A percentile compares a stretch with the other conserved stretches of the same genome.
These are phyloP conservation scores for Heliosperma pusillum DNA, from an alignment of 148 eudicot species.

Conservation along the genomic window DNA sequence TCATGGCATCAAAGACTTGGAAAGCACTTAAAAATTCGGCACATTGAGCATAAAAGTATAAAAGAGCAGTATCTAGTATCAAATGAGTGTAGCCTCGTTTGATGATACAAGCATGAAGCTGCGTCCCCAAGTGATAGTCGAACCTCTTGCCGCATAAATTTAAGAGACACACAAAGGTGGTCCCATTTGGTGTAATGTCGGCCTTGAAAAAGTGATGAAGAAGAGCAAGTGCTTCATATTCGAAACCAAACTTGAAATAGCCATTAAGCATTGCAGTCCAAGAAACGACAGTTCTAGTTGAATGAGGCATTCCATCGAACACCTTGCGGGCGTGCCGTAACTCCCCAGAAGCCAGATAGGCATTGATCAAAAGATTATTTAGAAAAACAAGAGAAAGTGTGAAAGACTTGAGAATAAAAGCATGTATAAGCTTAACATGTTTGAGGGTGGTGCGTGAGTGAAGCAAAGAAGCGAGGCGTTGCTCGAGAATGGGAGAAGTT, in stretches of 20 bases:
- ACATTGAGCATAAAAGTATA: constrained; percentile 62
- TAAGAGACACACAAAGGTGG: constrained; percentile 60
- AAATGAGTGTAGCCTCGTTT: constrained; percentile 46
- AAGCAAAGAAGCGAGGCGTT: constrained; percentile 33
- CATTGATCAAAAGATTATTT: constrained; percentile 56
- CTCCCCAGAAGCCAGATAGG: constrained; percentile 39
- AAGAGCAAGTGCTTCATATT: constrained; percentile 48
- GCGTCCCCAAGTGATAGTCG: constrained; percentile 59
- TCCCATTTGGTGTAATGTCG: constrained; percentile 43
- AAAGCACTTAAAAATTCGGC: constrained; percentile 55
- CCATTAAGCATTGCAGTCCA: constrained; percentile 88
- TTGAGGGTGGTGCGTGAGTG: constrained; percentile 36
- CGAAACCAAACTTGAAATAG: constrained; percentile 49
- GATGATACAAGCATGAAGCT: constrained; percentile 59
- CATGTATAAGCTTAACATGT: constrained; percentile 46
- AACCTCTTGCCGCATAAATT: constrained; percentile 56
- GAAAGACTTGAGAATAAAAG: constrained; percentile 38
- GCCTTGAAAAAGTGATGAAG: constrained; percentile 38
- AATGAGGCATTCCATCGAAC: constrained; percentile 61
- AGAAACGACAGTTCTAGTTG: constrained; percentile 56
- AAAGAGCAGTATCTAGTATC: constrained; percentile 53
- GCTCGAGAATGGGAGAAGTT: background rate
- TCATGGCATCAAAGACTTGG: constrained; percentile 54
- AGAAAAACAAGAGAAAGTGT: constrained; percentile 27
- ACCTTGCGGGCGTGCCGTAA: constrained; percentile 57